Base-by-base conservation (phyloP, 139 green algal genomes). In the Chlorella vulgaris region DNA sequence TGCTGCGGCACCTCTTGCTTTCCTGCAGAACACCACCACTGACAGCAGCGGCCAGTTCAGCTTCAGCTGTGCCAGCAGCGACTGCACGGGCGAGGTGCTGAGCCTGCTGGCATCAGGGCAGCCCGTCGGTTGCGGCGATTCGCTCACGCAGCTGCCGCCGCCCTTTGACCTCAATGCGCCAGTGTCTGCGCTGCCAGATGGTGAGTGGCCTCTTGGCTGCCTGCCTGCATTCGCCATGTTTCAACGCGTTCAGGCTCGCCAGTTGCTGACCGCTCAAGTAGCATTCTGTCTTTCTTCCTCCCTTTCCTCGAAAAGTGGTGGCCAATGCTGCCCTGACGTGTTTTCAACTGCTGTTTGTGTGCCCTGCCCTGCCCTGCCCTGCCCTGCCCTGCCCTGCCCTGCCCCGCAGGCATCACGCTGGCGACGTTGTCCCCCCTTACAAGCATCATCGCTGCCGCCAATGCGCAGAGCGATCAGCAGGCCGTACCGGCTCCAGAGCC, bases 81-180 rank as follows among this genome's bases (percentile, higher is more conserved):
- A 53, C 76, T 82, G 76, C 76, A 26, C 43, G 1, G 50, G 2
- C 10, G 29, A 33, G 10, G 43, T 66, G 65, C 40, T 70, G 29
- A 67, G n/a, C 36, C 62, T 74, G 40, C 42, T 50, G 15, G 38
- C 47, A 2, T 35, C 28, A 6, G 77, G 77, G 28, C 77, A 83
- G 77, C 19, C 47, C 2, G 47, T 19, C 19, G 65, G 50, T 28
- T 83, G 77, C 47, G 35, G 15, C 0, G 77, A 83, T 36, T 42
- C 36, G 26, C 62, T 74, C 22, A 83, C 77, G 3, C n/a, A 58
- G 33, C 65, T 76, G 65, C 65, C 77, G 15, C 77, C 66, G 65
- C 65, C 38, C 33, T 76, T 66, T 39, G 43, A 53, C 24, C 18
- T 82, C 18, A 7, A 68, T 47, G 58, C 60, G 35, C n/a, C 58